Conservation (phyloP, 2,329 filamentous ascomycete genomes). For the Epichloe brachyelytri region DNA sequence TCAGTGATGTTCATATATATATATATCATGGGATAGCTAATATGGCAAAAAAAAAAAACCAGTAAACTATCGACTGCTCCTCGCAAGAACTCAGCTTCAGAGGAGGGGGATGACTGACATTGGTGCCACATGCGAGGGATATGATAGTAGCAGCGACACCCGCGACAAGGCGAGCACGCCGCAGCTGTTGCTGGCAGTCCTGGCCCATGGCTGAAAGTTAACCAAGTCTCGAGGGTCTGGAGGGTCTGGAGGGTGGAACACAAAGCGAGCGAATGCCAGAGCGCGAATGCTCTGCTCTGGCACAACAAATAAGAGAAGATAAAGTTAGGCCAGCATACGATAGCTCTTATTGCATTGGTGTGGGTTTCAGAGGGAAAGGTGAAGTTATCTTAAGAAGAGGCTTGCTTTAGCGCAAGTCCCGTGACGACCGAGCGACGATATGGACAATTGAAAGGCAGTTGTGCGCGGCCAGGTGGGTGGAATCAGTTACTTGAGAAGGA, state of each 20-base stretch:
- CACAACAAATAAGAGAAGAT: too few relatives aligned
- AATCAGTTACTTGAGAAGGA: too few relatives aligned
- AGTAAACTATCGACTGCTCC: background rate
- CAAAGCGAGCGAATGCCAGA: background rate
- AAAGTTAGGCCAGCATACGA: too few relatives aligned
- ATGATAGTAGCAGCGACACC: slow-evolving; percentile 77
- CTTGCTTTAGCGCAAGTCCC: too few relatives aligned
- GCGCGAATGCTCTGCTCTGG: background rate
- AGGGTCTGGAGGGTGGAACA: background rate
- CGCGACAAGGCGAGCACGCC: slow-evolving; percentile 61
- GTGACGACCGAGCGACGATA: too few relatives aligned
- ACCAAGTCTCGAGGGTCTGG: background rate
- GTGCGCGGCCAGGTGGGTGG: too few relatives aligned
- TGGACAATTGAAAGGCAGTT: too few relatives aligned
- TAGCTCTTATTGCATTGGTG: too few relatives aligned
- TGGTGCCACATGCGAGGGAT: slow-evolving; percentile 82
- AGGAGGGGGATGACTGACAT: slow-evolving; percentile 42
- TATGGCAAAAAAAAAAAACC: too few relatives aligned
- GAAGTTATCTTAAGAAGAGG: too few relatives aligned
- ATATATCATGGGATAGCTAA: background rate
- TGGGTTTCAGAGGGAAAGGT: too few relatives aligned
- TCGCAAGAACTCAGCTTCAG: background rate
- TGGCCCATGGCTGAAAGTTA: slow-evolving; percentile 12
- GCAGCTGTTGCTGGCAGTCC: slow-evolving; percentile 25
- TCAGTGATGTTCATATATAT: background rate